phyloP scores from a whole-genome alignment of 768 basidiomycete species.

The Leccinum uliginosum region DNA sequence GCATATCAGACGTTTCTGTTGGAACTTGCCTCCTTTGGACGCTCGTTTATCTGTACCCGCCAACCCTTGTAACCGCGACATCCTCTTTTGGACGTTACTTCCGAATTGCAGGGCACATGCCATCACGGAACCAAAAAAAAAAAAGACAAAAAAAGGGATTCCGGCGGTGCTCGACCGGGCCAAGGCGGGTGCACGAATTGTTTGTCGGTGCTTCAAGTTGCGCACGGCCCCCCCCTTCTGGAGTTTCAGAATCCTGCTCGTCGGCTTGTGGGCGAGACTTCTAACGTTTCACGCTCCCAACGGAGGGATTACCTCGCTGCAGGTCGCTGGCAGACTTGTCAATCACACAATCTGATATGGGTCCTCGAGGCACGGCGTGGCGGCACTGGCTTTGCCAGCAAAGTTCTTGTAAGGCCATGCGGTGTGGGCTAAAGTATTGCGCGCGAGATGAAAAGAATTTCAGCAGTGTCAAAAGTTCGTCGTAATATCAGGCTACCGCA shows the following conservation, averaged over 20 bases:
- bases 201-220: not conserved
- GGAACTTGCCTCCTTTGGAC: slow-evolving; percentile 21
- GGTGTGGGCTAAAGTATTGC: not conserved
- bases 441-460: slow-evolving; percentile 4
- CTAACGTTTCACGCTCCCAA: not conserved
- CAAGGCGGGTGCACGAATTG: slow-evolving; percentile 10
- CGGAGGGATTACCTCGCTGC: not conserved
- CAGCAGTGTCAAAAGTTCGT: slow-evolving; percentile 1
- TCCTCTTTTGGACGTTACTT: slow-evolving; percentile 4
- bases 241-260: not conserved
- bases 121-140: not conserved
- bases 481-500: not conserved
- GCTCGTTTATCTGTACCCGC: slow-evolving; percentile 15
- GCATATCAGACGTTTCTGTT: slow-evolving; percentile 31
- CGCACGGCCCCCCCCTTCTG: not conserved
- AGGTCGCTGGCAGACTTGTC: not conserved
- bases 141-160: not conserved
- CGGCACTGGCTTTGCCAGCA: slow-evolving; percentile 2
- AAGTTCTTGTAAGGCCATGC: not conserved
- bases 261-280: not conserved
- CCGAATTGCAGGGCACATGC: slow-evolving; percentile 7
- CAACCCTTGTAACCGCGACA: slow-evolving; percentile 5
- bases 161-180: slow-evolving; percentile 1
- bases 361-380: not conserved
- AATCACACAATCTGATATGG: not conserved